Conservation (phyloP, 768 basidiomycete genomes). For the Lentinula guzmanii region DNA sequence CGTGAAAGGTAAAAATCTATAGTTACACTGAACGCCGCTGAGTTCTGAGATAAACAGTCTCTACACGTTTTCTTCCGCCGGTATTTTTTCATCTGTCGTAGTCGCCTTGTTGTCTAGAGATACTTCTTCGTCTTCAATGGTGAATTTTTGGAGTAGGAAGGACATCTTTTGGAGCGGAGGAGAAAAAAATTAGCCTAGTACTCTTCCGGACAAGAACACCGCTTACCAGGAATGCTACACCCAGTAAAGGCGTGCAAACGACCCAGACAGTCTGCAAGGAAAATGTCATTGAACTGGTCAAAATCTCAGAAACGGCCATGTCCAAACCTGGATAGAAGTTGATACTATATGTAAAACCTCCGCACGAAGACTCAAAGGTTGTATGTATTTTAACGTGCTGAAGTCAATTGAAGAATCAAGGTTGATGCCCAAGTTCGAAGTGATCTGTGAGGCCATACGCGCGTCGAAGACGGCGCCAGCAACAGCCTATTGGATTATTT, state of each 20-base stretch:
- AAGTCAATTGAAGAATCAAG: constrained; percentile 49
- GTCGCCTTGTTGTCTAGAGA: constrained; percentile 3
- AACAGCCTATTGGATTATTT: constrained; percentile 45
- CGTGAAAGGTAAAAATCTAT: background rate
- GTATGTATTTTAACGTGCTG: constrained; percentile 38
- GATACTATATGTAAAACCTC: constrained; percentile 50
- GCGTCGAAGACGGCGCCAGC: constrained; percentile 71
- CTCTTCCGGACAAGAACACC: background rate
- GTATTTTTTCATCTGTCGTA: background rate
- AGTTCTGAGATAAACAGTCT: background rate
- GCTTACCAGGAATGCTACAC: constrained; percentile 55
- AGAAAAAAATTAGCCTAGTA: background rate
- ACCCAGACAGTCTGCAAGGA: constrained; percentile 60
- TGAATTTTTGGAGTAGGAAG: constrained; percentile 29
- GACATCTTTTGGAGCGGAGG: constrained; percentile 26
- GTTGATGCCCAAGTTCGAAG: constrained; percentile 35
- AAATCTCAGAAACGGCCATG: background rate
- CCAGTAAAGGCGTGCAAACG: constrained; percentile 64
- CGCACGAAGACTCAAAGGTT: constrained; percentile 37
- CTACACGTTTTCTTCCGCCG: constrained; percentile 2
- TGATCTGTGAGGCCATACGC: constrained; percentile 41
- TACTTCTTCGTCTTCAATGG: constrained; percentile 20
- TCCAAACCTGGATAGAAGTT: constrained; percentile 54
- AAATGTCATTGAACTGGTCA: constrained; percentile 7
- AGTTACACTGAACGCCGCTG: background rate